A percentile compares a stretch with the other conserved stretches of the same genome.
phyloP scores from a whole-genome alignment of 2,329 filamentous ascomycete species.

The Talaromyces amestolkiae region DNA sequence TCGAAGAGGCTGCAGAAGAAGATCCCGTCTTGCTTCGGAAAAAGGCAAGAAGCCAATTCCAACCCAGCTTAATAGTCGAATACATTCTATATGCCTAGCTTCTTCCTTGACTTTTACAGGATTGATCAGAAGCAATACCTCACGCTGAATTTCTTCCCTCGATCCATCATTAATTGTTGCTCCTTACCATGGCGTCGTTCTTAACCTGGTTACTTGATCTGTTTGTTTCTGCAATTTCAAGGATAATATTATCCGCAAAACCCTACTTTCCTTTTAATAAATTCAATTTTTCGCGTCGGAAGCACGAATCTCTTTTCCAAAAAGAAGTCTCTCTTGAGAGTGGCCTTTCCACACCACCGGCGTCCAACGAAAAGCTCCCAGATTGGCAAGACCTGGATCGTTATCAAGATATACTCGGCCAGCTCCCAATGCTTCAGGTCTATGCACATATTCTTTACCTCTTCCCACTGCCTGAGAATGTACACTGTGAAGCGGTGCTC shows the following conservation, averaged over 20 bases:
- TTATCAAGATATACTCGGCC: conserved; percentile 21
- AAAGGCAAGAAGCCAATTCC: neutral
- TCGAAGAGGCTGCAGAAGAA: neutral
- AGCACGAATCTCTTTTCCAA: neutral
- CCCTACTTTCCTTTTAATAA: neutral
- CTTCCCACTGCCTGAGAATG: conserved; percentile 12
- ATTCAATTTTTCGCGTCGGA: neutral
- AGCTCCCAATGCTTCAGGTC: conserved; percentile 22
- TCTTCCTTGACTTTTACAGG: neutral
- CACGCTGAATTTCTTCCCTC: neutral
- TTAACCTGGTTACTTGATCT: neutral
- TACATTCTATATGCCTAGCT: neutral
- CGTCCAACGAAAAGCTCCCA: neutral
- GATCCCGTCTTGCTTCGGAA: neutral
- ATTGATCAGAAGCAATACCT: neutral
- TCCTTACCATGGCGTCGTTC: neutral
- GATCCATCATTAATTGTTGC: neutral
- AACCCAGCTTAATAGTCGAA: neutral
- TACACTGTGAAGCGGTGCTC: conserved; percentile 1
- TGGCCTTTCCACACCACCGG: neutral
- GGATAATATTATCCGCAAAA: neutral
- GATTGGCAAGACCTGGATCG: conserved; percentile 14
- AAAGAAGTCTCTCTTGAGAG: neutral
- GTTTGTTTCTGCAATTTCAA: neutral
- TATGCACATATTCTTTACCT: conserved; percentile 22